Evolutionary conservation across 768 basidiomycete genomes (phyloP).

Genomic region (Mycena leptocephala): DNA sequence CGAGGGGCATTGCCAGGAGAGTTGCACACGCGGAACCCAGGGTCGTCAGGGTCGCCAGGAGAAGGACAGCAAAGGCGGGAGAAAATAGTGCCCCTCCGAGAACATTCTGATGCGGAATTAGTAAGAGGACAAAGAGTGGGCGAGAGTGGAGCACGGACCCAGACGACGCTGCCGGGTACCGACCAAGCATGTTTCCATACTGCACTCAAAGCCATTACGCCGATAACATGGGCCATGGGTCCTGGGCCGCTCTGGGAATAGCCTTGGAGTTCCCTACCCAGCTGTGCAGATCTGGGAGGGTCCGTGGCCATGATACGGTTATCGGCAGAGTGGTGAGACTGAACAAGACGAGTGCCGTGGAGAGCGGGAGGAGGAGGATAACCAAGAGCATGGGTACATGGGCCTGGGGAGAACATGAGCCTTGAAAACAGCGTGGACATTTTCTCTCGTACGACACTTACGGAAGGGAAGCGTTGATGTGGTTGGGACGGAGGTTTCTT

Average conservation of each 20-base stretch:
- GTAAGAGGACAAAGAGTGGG: conserved; percentile 29
- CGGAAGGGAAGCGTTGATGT: conserved; percentile 46
- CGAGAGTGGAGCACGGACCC: conserved; percentile 63
- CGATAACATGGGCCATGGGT: conserved; percentile 83
- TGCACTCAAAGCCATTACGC: conserved; percentile 87
- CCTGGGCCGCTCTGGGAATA: conserved; percentile 82
- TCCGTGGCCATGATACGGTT: conserved; percentile 83
- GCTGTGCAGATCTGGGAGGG: conserved; percentile 82
- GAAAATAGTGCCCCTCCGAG: conserved; percentile 91
- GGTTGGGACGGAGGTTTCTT: conserved; percentile 19
- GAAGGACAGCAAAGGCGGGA: conserved; percentile 84
- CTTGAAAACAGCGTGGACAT: too few relatives aligned
- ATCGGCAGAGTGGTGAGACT: conserved; percentile 87
- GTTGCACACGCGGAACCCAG: conserved; percentile 90
- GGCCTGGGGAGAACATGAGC: conserved; percentile 42
- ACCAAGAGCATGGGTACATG: conserved; percentile 61
- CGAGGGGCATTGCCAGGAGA: conserved; percentile 85
- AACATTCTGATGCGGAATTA: conserved; percentile 76
- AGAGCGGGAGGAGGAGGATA: conserved; percentile 71
- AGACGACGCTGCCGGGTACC: conserved; percentile 93
- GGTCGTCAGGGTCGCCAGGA: conserved; percentile 90
- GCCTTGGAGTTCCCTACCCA: conserved; percentile 83
- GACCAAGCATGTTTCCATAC: conserved; percentile 99
- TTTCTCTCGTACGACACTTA: too few relatives aligned
- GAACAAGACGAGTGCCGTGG: conserved; percentile 80